phyloP scores from a whole-genome alignment of 1,284 basidiomycete species.

The Phellinidium pouzarii region DNA sequence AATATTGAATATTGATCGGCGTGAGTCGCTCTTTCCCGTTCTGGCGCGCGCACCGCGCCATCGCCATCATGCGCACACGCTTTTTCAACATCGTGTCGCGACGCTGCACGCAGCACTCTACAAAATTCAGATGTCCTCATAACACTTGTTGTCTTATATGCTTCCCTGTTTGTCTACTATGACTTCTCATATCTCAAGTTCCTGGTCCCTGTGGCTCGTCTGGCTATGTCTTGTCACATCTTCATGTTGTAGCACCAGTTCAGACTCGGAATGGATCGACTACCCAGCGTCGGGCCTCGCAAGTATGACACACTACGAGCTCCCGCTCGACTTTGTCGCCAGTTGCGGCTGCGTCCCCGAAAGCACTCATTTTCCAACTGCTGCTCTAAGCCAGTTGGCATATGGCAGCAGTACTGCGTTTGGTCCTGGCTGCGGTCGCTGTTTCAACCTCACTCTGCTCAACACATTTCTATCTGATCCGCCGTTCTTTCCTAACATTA shows the following conservation, averaged over 20 bases:
- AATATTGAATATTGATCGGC: no score
- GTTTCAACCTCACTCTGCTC: conserved; percentile 69
- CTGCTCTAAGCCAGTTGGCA: conserved; percentile 69
- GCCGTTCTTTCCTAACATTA: conserved; percentile 58
- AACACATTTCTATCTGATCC: conserved; percentile 59
- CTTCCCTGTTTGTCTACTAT: not conserved
- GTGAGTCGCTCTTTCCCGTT: not conserved
- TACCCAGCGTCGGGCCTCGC: conserved; percentile 29
- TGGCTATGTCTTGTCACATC: not conserved
- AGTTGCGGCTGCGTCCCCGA: conserved; percentile 59
- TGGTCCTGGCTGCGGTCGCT: conserved; percentile 66
- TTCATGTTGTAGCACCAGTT: no score
- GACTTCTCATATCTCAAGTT: no score
- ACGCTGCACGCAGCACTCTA: not conserved
- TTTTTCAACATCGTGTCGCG: not conserved
- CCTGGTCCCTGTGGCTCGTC: not conserved
- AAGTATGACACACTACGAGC: conserved; percentile 56
- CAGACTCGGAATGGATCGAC: conserved; percentile 16
- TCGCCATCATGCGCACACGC: not conserved
- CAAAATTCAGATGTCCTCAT: not conserved
- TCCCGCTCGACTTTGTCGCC: conserved; percentile 51
- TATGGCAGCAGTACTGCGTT: conserved; percentile 69
- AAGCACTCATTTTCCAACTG: conserved; percentile 70
- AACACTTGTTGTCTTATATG: not conserved
- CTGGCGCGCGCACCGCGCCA: no score